Conservation (phyloP, 768 basidiomycete species). For the Lanmaoa rubissima region DNA sequence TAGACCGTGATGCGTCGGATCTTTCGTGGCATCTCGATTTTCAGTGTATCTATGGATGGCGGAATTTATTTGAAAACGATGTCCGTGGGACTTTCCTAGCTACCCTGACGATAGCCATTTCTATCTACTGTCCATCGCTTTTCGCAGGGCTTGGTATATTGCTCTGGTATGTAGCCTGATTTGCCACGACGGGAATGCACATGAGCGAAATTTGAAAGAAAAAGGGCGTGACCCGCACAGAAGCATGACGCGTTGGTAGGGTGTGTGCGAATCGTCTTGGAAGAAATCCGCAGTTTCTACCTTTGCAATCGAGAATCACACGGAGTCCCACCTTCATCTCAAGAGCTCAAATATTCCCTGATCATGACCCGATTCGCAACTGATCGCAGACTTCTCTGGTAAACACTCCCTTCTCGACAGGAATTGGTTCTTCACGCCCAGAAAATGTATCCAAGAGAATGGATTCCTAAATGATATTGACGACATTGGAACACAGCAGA, state of each 20-base stretch:
- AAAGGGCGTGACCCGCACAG: background rate
- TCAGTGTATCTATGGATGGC: background rate
- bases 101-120: conserved; percentile 3
- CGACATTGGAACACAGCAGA: background rate
- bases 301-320: conserved; percentile 2
- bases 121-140: background rate
- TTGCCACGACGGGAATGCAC: background rate
- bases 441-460: background rate
- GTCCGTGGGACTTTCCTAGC: background rate
- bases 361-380: conserved; percentile 1
- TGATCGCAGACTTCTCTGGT: background rate
- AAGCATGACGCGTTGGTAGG: conserved; percentile 2
- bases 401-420: background rate
- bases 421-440: background rate
- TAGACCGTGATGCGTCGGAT: background rate
- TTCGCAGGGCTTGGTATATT: background rate
- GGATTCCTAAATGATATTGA: background rate
- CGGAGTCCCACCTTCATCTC: conserved; percentile 4
- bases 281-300: background rate
- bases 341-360: background rate
- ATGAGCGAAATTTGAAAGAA: background rate
- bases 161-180: background rate
- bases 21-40: background rate
- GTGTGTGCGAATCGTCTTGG: conserved; percentile 1
- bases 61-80: background rate